Conservation (phyloP, 2,329 filamentous ascomycete species). For the Colletotrichum liaoningense region DNA sequence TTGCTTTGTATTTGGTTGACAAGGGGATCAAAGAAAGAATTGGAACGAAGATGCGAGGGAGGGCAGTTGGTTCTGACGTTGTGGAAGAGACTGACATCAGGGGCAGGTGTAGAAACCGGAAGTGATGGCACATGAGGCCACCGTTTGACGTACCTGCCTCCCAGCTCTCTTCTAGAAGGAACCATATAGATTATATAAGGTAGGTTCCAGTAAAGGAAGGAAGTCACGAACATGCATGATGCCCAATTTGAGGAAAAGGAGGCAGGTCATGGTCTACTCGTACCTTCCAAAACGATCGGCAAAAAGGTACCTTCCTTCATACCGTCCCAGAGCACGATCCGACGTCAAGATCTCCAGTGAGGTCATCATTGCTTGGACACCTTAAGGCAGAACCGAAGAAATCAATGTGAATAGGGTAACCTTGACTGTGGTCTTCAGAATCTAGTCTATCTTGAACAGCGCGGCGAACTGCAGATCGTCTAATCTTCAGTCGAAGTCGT, state of each 20-base stretch:
- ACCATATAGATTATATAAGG: no score
- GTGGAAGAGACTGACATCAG: neutral
- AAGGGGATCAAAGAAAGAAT: neutral
- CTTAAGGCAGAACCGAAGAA: no score
- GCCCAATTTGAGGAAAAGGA: neutral
- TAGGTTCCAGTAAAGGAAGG: neutral
- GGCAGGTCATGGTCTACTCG: neutral
- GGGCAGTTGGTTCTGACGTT: neutral
- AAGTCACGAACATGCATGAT: neutral
- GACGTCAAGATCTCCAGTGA: neutral
- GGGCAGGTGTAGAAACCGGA: no score
- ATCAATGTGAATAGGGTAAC: no score
- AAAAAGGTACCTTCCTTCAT: neutral
- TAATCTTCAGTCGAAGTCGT: neutral
- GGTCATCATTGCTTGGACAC: no score
- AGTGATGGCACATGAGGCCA: neutral
- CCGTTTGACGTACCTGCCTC: neutral
- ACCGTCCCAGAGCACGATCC: neutral
- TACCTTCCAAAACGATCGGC: neutral
- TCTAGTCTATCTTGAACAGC: neutral
- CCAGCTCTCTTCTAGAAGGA: neutral
- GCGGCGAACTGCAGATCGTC: neutral
- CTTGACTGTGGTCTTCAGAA: no score
- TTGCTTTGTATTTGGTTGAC: neutral
- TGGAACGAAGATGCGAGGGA: neutral